These are phyloP conservation scores for Elsinoe ampelina DNA, from an alignment of 2,329 filamentous ascomycete species.

Conservation along the genomic window DNA sequence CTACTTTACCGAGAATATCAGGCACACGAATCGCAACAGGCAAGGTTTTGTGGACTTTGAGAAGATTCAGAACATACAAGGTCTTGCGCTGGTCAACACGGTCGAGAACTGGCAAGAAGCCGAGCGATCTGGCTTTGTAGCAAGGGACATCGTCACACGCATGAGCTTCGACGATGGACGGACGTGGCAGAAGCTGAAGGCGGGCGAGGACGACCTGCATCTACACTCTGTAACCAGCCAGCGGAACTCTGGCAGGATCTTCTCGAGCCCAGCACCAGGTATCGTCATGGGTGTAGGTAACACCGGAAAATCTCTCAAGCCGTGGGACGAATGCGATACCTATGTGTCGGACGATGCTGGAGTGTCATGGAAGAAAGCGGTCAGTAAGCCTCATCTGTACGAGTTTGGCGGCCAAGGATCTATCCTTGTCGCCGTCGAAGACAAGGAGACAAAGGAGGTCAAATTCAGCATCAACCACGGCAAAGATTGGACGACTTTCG, in stretches of 20 bases:
- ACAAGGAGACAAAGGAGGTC: slow-evolving; percentile 54
- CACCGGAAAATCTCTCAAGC: slow-evolving; percentile 62
- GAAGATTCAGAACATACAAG: slow-evolving; percentile 83
- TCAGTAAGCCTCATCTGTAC: slow-evolving; percentile 82
- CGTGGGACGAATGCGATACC: slow-evolving; percentile 65
- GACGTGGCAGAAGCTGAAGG: slow-evolving; percentile 65
- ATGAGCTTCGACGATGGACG: slow-evolving; percentile 96
- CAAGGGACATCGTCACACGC: slow-evolving; percentile 64
- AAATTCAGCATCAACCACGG: slow-evolving; percentile 87
- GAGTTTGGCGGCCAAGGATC: slow-evolving; percentile 93
- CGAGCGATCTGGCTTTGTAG: slow-evolving; percentile 36
- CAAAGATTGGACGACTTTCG: slow-evolving; percentile 64
- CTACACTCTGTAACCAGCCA: slow-evolving; percentile 86
- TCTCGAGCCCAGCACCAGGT: slow-evolving; percentile 87
- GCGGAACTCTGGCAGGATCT: slow-evolving; percentile 73
- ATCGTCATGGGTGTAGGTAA: slow-evolving; percentile 93
- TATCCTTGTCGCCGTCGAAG: slow-evolving; percentile 71
- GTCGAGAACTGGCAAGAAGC: slow-evolving; percentile 81
- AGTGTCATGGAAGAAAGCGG: slow-evolving; percentile 65
- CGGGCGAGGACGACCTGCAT: slow-evolving; percentile 56
- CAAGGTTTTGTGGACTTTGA: slow-evolving; percentile 85
- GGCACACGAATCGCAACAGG: slow-evolving; percentile 78
- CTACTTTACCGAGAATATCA: slow-evolving; percentile 84
- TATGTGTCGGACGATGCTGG: slow-evolving; percentile 90
- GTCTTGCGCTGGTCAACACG: slow-evolving; percentile 80